A percentile compares a stretch with the other conserved stretches of the same genome.
phyloP scores from a whole-genome alignment of 225 moss, liverwort and hornwort genomes.

The Straminergon stramineum region DNA sequence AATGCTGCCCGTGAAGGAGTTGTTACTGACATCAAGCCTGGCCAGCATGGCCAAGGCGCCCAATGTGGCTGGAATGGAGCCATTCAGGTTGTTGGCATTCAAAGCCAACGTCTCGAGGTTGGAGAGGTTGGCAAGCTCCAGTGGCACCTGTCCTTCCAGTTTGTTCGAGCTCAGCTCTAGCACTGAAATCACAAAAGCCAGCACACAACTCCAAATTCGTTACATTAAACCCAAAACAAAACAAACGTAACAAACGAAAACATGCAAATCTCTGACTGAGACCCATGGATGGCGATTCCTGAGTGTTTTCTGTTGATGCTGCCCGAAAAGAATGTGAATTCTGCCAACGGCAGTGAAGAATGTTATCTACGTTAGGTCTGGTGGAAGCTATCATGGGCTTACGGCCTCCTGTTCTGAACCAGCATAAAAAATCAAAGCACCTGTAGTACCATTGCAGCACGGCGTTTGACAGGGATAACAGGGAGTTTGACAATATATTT shows the following conservation, averaged over 20 bases:
- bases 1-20: conserved; percentile 13
- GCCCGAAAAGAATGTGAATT: background rate
- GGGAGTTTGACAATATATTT: background rate
- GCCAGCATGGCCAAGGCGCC: conserved; percentile 9
- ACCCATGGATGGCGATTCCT: background rate
- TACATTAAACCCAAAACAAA: background rate
- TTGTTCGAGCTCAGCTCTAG: conserved; percentile 38
- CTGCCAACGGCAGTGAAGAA: background rate
- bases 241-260: background rate
- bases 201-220: background rate
- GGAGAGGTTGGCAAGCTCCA: conserved; percentile 18
- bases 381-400: background rate
- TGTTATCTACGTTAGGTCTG: background rate
- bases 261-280: background rate
- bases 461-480: background rate
- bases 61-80: conserved; percentile 8
- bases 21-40: conserved; percentile 33
- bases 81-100: conserved; percentile 31
- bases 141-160: conserved; percentile 29
- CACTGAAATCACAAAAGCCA: conserved; percentile 9
- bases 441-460: background rate
- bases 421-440: background rate
- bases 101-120: conserved; percentile 22
- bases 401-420: background rate
- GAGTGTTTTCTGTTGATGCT: no score